A percentile compares a stretch with the other conserved stretches of the same genome.
These are phyloP conservation scores for Naegleria gruberi DNA, from an alignment of 208 protist genomes.

Conservation along the genomic window DNA sequence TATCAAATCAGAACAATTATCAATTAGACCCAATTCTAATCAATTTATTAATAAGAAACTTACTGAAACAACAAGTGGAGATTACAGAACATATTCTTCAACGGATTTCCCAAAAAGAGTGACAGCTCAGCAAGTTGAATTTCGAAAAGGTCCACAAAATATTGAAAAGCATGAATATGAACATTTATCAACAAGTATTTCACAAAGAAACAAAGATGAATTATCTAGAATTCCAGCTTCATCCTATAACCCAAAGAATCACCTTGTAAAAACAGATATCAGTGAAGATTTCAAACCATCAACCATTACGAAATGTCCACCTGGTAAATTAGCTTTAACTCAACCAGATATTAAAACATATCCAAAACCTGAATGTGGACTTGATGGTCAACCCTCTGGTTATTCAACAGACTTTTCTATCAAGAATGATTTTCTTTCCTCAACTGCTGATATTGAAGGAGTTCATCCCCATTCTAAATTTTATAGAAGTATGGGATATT, in stretches of 20 bases:
- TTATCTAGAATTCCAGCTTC: neutral
- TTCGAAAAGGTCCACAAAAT: neutral
- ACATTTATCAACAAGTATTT: neutral
- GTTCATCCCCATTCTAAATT: neutral
- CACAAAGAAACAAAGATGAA: neutral
- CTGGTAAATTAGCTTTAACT: neutral
- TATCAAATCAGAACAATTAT: neutral
- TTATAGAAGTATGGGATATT: neutral
- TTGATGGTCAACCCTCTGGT: neutral
- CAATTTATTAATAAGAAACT: neutral
- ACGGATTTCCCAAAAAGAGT: neutral
- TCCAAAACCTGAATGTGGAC: neutral
- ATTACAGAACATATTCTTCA: neutral
- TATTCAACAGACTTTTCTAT: neutral
- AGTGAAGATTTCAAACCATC: neutral
- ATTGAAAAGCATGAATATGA: neutral
- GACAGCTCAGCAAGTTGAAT: neutral
- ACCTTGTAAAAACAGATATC: neutral
- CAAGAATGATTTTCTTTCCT: neutral
- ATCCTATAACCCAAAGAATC: neutral
- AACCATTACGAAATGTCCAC: neutral
- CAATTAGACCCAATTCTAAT: neutral
- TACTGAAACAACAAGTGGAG: neutral
- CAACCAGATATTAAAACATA: neutral
- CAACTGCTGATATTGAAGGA: neutral